Evolutionary conservation across 148 eudicot species (phyloP).

Genomic region (Camellia lanceoleosa): DNA sequence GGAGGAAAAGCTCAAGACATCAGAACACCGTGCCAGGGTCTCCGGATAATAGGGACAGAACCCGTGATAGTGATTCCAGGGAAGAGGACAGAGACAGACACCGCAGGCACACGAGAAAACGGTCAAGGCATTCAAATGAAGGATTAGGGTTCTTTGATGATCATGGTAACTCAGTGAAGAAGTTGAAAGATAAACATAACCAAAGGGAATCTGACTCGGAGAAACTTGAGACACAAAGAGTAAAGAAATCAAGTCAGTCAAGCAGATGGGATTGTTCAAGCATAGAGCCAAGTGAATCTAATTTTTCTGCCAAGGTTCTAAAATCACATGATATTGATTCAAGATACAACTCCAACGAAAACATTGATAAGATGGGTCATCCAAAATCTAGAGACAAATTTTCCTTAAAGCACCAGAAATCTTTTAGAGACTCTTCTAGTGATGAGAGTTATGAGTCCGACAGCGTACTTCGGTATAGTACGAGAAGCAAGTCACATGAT

Average conservation of each 20-base stretch:
- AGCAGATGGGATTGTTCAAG: neutral
- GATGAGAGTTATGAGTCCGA: constrained; percentile 3
- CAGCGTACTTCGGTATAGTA: neutral
- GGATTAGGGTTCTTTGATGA: constrained; percentile 13
- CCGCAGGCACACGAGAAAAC: constrained; percentile 17
- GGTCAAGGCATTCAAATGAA: constrained; percentile 22
- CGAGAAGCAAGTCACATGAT: constrained; percentile 12
- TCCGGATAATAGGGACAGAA: neutral
- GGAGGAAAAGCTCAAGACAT: constrained; percentile 12
- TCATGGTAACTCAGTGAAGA: constrained; percentile 3
- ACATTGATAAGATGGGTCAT: neutral
- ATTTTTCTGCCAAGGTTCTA: constrained; percentile 1
- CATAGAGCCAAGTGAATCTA: constrained; percentile 13
- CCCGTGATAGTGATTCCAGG: constrained; percentile 18
- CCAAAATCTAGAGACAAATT: neutral
- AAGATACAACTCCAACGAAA: neutral
- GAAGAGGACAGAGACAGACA: constrained; percentile 19
- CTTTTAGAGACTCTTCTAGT: neutral
- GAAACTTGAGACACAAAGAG: constrained; percentile 5
- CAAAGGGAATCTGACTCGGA: constrained; percentile 13
- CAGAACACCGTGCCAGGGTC: neutral
- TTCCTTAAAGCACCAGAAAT: neutral
- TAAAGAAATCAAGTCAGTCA: neutral
- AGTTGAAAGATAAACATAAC: neutral
- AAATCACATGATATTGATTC: neutral